Evolutionary conservation across 148 eudicot genomes (phyloP).

Genomic region (Oxyria digyna): DNA sequence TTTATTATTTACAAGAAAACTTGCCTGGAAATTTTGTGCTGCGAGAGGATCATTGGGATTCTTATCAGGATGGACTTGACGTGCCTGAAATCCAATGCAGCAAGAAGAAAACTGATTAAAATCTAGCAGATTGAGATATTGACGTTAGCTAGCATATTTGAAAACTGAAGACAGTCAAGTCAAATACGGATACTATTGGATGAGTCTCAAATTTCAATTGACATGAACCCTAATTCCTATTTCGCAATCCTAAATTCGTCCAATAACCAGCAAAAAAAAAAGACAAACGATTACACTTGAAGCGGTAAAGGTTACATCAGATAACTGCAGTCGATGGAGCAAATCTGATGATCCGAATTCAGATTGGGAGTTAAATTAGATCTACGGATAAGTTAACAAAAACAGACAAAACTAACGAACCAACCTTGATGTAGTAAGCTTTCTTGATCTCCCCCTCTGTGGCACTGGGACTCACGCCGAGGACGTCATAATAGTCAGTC

Average conservation of each 20-base stretch:
- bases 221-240: conserved; percentile 4
- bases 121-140: not conserved
- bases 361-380: not conserved
- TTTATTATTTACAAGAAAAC: conserved; percentile 5
- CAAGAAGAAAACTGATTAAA: not conserved
- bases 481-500: conserved; percentile 69
- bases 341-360: not conserved
- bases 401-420: not conserved
- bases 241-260: not conserved
- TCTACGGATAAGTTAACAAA: not conserved
- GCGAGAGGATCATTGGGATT: conserved; percentile 90
- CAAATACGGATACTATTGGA: not conserved
- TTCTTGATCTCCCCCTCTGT: conserved; percentile 76
- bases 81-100: conserved; percentile 36
- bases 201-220: not conserved
- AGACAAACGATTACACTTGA: not conserved
- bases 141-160: not conserved
- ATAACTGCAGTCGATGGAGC: not conserved
- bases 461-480: conserved; percentile 69
- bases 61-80: conserved; percentile 94
- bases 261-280: not conserved
- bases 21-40: conserved; percentile 90
- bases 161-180: no score
- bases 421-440: conserved; percentile 79
- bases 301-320: not conserved